Evolutionary conservation across 352 stramenopile species (phyloP), one percentile per base, ranked within the genome.

Genomic region (Pythium dissotocum): DNA sequence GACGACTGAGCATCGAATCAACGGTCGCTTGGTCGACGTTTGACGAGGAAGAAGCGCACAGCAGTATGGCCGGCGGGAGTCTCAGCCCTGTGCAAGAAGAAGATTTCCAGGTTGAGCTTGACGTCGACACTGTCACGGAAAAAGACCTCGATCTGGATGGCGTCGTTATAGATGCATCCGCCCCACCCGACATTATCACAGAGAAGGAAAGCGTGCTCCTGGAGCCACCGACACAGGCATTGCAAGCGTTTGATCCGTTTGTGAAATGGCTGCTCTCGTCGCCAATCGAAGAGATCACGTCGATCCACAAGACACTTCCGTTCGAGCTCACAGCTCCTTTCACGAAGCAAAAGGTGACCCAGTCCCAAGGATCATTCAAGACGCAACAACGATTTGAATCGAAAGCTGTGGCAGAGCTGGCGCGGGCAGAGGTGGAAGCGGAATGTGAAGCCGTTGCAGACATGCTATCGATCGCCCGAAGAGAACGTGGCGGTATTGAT

Each of bases 231-330:
- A 85, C 78, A 6, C 58, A 57, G 30, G 69, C 64, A 24, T 58
- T 91, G 10, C 68, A 55, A 6, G 70, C 64, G 6, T 91, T 78
- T 55, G 73, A 84, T 30, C 76, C 78, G 1, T 90, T 91, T 51
- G 82, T 91, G 58, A 73, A 67, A 28, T 91, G 83, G 83, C 49
- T 91, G 13, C 72, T 91, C 10, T 65, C 73, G 7, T 69, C 80
- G 16, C 62, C 78, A 2, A 69, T 76, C 2, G 78, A 88, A 54
- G 76, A 88, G 36, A 73, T 90, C 21, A 67, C 69, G 30, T 77
- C 49, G 42, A 63, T 82, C 40, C 75, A 76, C 54, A 69, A 53
- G 26, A 55, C 36, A 0, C 36, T 75, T 14, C 75, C 77, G 30
- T 79, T 79, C 35, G 54, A 63, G 16, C 8, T 72, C 1, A 61